phyloP scores from a whole-genome alignment of 177 flowering plant species.

The Vitis hybrid region DNA sequence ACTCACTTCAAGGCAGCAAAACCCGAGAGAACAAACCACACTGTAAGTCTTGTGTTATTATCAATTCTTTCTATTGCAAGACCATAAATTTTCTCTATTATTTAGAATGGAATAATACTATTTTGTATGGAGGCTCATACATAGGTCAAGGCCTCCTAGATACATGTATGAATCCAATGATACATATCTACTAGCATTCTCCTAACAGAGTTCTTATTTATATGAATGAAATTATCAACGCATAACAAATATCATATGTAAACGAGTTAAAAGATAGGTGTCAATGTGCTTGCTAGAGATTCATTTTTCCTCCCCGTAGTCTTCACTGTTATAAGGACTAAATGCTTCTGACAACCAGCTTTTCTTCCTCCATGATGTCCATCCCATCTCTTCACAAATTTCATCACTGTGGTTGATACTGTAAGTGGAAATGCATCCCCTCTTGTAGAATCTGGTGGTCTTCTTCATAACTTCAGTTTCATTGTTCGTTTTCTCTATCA shows the following conservation, averaged over 20 bases:
- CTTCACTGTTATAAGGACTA: slow-evolving; percentile 74
- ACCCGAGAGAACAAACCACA: too few species aligned
- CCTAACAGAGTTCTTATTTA: too few species aligned
- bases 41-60: too few species aligned
- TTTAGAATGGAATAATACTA: too few species aligned
- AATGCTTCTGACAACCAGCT: slow-evolving; percentile 73
- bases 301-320: slow-evolving; percentile 45
- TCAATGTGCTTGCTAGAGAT: neutral
- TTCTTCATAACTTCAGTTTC: slow-evolving; percentile 70
- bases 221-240: too few species aligned
- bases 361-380: slow-evolving; percentile 84
- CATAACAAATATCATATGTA: neutral
- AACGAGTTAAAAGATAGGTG: neutral
- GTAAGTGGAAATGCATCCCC: slow-evolving; percentile 83
- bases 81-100: too few species aligned
- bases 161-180: neutral
- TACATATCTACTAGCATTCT: too few species aligned
- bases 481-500: slow-evolving; percentile 56
- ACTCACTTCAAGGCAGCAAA: too few species aligned
- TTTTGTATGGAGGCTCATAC: too few species aligned
- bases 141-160: too few species aligned
- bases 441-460: slow-evolving; percentile 81
- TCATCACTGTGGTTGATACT: slow-evolving; percentile 88
- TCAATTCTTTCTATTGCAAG: too few species aligned
- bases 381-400: slow-evolving; percentile 94